phyloP scores from a whole-genome alignment of 2,329 filamentous ascomycete species.

The Lachnellula occidentalis region DNA sequence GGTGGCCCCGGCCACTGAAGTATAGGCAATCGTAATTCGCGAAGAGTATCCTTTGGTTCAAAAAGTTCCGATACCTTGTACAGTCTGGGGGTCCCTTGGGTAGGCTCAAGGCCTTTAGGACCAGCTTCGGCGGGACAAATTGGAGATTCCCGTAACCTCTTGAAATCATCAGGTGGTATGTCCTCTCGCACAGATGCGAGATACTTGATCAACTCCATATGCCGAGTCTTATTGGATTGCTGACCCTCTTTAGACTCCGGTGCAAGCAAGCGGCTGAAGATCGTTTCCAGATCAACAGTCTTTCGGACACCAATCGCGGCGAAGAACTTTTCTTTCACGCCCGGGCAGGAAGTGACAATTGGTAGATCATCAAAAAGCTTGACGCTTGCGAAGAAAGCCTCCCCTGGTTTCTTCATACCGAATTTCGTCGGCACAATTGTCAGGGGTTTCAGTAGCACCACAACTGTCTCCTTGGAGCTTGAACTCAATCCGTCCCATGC shows the following conservation, averaged over 20 bases:
- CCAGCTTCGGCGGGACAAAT: constrained; percentile 77
- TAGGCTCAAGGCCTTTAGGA: constrained; percentile 47
- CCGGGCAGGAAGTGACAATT: constrained; percentile 66
- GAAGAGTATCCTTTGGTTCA: constrained; percentile 67
- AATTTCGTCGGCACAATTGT: constrained; percentile 84
- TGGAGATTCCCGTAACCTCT: constrained; percentile 67
- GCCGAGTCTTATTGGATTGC: constrained; percentile 65
- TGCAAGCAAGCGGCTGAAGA: constrained; percentile 79
- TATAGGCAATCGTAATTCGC: constrained; percentile 66
- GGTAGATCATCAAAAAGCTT: constrained; percentile 93
- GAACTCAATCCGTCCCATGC: constrained; percentile 78
- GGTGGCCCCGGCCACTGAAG: constrained; percentile 72
- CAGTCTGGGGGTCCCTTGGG: constrained; percentile 45
- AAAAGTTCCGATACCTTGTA: constrained; percentile 77
- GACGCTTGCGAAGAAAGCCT: constrained; percentile 91
- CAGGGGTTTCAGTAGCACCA: constrained; percentile 57
- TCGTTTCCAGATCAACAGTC: constrained; percentile 88
- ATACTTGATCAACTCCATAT: constrained; percentile 92
- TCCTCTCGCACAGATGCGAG: constrained; percentile 84
- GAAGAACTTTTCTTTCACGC: constrained; percentile 88
- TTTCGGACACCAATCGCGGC: constrained; percentile 82
- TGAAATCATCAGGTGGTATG: constrained; percentile 77
- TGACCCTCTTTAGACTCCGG: constrained; percentile 45
- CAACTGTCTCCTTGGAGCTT: constrained; percentile 59
- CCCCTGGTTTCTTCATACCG: constrained; percentile 79